phyloP scores from a whole-genome alignment of 208 protist genomes.

The Angomonas desouzai region DNA sequence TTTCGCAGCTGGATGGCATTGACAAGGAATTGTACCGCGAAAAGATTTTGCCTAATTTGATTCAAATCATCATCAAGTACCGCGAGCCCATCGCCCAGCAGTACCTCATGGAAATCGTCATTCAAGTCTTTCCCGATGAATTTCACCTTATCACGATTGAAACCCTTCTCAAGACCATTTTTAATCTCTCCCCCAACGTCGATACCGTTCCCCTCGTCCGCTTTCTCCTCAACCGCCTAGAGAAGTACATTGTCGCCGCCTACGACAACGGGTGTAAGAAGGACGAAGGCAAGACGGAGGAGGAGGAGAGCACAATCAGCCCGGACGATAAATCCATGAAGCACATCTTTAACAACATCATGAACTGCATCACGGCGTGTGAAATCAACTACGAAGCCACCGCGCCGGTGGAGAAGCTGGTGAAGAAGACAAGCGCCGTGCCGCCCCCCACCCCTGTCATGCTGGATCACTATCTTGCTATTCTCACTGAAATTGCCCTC shows the following conservation, averaged over 20 bases:
- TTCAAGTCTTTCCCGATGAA: slow-evolving; percentile 98
- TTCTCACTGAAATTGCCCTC: slow-evolving; percentile 18
- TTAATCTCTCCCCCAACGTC: slow-evolving; percentile 74
- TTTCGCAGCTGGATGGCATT: slow-evolving; percentile 96
- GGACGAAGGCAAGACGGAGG: background rate
- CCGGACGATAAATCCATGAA: background rate
- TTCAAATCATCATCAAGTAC: slow-evolving; percentile 92
- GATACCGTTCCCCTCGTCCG: slow-evolving; percentile 88
- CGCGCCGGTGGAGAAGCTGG: slow-evolving; percentile 13
- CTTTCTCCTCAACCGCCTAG: slow-evolving; percentile 88
- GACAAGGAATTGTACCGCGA: slow-evolving; percentile 86
- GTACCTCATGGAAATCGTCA: slow-evolving; percentile 98
- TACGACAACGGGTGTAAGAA: slow-evolving; percentile 19
- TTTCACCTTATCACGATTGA: slow-evolving; percentile 96
- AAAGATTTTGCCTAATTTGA: slow-evolving; percentile 82
- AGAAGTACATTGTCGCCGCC: slow-evolving; percentile 52
- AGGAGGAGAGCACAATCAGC: background rate
- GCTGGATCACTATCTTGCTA: slow-evolving; percentile 40
- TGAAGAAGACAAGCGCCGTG: slow-evolving; percentile 27
- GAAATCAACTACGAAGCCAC: slow-evolving; percentile 22
- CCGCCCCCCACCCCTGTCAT: slow-evolving; percentile 34
- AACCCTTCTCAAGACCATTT: slow-evolving; percentile 67
- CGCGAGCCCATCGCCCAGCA: slow-evolving; percentile 97
- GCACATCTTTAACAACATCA: slow-evolving; percentile 17
- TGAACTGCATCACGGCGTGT: slow-evolving; percentile 35